These are phyloP conservation scores for Clonostachys byssicola DNA, from an alignment of 2,329 filamentous ascomycete species.

Conservation along the genomic window DNA sequence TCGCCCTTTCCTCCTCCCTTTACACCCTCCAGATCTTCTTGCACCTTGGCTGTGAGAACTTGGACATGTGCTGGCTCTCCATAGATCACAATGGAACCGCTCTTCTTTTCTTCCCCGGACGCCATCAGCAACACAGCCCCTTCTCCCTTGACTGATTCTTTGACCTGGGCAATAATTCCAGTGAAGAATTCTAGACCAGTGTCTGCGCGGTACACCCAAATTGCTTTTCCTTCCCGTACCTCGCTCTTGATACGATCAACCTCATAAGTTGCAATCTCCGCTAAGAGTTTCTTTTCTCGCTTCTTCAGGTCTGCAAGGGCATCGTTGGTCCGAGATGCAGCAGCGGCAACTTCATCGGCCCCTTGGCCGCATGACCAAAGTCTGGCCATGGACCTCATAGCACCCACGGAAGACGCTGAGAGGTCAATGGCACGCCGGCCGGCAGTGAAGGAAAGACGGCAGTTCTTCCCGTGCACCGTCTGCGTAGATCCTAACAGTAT, in stretches of 20 bases:
- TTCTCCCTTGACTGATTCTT: constrained; percentile 8
- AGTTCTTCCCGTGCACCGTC: constrained; percentile 21
- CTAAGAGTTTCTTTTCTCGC: constrained; percentile 16
- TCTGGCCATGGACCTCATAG: constrained; percentile 13
- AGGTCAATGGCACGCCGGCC: constrained; percentile 17
- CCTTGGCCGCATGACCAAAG: constrained; percentile 14
- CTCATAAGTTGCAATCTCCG: constrained; percentile 19
- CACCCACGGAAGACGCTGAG: constrained; percentile 12
- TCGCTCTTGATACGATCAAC: constrained; percentile 10
- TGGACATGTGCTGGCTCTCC: constrained; percentile 14
- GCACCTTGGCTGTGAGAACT: constrained; percentile 6
- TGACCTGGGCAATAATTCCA: constrained; percentile 14
- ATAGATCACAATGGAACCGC: constrained; percentile 15
- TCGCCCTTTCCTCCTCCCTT: constrained; percentile 19
- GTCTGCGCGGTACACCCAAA: constrained; percentile 14
- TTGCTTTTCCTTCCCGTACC: constrained; percentile 9
- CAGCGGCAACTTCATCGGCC: constrained; percentile 11
- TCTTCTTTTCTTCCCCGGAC: constrained; percentile 13
- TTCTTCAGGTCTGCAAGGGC: constrained; percentile 10
- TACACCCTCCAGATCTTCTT: constrained; percentile 10
- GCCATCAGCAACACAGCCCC: constrained; percentile 14
- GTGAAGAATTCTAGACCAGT: constrained; percentile 21
- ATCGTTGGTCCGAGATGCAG: constrained; percentile 7
- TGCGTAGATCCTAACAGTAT: constrained; percentile 18
- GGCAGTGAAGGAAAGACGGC: constrained; percentile 17